Percentiles rank a stretch among this genome's conserved stretches.
phyloP scores from a whole-genome alignment of 306 rosid species.

The Alnus rubra region DNA sequence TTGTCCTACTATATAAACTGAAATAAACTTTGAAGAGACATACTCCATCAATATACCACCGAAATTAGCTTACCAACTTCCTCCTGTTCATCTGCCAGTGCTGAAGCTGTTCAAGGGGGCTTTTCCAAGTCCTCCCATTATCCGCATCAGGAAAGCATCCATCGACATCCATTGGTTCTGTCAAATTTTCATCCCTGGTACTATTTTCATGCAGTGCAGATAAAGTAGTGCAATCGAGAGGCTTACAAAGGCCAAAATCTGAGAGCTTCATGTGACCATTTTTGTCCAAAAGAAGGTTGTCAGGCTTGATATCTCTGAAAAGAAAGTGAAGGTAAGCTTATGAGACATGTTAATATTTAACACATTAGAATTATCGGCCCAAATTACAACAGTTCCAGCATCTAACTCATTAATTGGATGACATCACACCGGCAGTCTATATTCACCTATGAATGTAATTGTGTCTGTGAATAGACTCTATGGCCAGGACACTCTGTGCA shows the following conservation, averaged over 20 bases:
- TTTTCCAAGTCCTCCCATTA: constrained; percentile 82
- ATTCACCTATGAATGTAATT: constrained; percentile 92
- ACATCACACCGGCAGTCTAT: constrained; percentile 14
- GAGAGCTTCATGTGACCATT: constrained; percentile 99
- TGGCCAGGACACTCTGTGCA: constrained; percentile 96
- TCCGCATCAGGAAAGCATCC: constrained; percentile 60
- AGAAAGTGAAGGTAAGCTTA: constrained; percentile 30
- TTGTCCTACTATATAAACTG: constrained; percentile 12
- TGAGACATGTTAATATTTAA: constrained; percentile 18
- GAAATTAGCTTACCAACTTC: constrained; percentile 75
- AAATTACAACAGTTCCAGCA: constrained; percentile 16
- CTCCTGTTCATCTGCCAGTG: constrained; percentile 99
- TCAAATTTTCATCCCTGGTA: constrained; percentile 66
- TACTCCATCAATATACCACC: constrained; percentile 20
- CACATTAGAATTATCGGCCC: constrained; percentile 9
- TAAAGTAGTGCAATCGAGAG: constrained; percentile 85
- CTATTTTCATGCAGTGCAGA: constrained; percentile 91
- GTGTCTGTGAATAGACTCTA: constrained; percentile 95
- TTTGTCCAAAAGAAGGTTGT: constrained; percentile 91
- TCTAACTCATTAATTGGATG: constrained; percentile 26
- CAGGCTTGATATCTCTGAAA: constrained; percentile 95
- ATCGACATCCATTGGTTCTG: constrained; percentile 91
- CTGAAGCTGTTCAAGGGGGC: constrained; percentile 90
- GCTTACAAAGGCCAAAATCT: constrained; percentile 98
- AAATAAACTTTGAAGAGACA: constrained; percentile 12